Evolutionary conservation across 441 rosid species (phyloP), one percentile per base, ranked within the genome.

Genomic region (Raphanus hybrid): DNA sequence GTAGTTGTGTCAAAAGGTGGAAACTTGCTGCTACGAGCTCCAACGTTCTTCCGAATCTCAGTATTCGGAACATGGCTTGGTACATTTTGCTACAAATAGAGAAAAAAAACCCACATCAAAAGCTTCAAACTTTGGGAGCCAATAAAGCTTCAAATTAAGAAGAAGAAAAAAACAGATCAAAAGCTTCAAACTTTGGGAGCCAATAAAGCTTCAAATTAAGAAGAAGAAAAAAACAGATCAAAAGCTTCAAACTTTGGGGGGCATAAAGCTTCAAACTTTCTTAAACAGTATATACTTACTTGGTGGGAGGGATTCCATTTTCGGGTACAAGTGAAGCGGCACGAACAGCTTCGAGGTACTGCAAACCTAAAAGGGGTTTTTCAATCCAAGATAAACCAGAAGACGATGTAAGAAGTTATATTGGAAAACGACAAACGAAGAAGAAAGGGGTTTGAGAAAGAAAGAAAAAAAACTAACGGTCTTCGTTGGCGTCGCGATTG

Each of bases 321-420:
- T 82, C 84, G 0, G 87, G 83, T 12, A 87, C 82, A 73, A 94
- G 52, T 7, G 86, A 84, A 74, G 92, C 84, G 1, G 83, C 80
- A 6, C 96, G 91, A 84, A 91, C 97, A 26, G 92, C 99, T 81
- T 88, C 91, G 0, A 95, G 86, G 81, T 87, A 95, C 64, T 74
- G 88, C 85, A 80, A 91, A 66, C 74, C 92, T 97, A 85, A 41
- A 52, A 35, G 11, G 50, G 11, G 59, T 16, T 52, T 23, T 52
- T 45, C 68, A 16, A 59, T 14, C 43, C 39, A 65, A 52, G 3
- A 64, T 0, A 5, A 29, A 37, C 26, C 9, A 62, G 4, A 57
- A 34, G 48, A 57, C 14, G 3, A 45, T 6, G 0, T 2, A 4
- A 18, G 5, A 3, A 7, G 20, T 5, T 43, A 18, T 23, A 23